Conservation (phyloP, 2,329 filamentous ascomycete species). For the Paracoccidioides lutzii region DNA sequence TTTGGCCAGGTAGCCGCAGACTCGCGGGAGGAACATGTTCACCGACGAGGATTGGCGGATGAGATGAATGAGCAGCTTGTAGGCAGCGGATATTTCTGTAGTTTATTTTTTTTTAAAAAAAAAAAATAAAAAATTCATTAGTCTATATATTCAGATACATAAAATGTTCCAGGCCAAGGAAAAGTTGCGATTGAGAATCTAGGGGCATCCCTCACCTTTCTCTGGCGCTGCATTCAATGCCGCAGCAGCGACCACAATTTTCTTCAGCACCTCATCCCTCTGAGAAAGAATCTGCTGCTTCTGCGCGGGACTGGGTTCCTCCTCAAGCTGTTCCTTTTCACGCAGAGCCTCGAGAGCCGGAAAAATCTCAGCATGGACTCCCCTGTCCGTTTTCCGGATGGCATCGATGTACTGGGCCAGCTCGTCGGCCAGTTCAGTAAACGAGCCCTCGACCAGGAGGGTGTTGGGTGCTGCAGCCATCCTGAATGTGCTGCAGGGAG, state of each 20-base stretch:
- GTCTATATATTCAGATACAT: too few relatives aligned
- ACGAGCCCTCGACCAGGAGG: slow-evolving; percentile 74
- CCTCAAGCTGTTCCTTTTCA: slow-evolving; percentile 42
- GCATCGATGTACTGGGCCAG: slow-evolving; percentile 88
- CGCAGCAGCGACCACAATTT: slow-evolving; percentile 68
- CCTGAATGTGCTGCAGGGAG: background rate
- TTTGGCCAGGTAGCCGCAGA: slow-evolving; percentile 81
- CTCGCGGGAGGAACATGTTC: slow-evolving; percentile 70
- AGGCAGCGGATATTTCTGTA: slow-evolving; percentile 79
- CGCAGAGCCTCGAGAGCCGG: slow-evolving; percentile 48
- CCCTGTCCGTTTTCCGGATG: slow-evolving; percentile 53
- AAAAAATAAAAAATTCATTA: too few relatives aligned
- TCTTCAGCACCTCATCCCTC: slow-evolving; percentile 75
- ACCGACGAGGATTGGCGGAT: slow-evolving; percentile 74
- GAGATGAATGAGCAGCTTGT: slow-evolving; percentile 93
- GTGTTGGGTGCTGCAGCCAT: slow-evolving; percentile 52
- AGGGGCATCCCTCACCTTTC: slow-evolving; percentile 45
- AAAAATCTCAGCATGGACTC: slow-evolving; percentile 50
- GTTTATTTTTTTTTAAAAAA: slow-evolving; percentile 5
- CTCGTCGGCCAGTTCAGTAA: slow-evolving; percentile 85
- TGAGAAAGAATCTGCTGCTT: slow-evolving; percentile 35
- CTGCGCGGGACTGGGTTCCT: slow-evolving; percentile 33
- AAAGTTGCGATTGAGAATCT: too few relatives aligned
- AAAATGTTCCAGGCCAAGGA: too few relatives aligned
- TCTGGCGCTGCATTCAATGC: slow-evolving; percentile 76